Base-by-base conservation (phyloP, 495 filamentous ascomycete genomes). In the Tuber magnatum region DNA sequence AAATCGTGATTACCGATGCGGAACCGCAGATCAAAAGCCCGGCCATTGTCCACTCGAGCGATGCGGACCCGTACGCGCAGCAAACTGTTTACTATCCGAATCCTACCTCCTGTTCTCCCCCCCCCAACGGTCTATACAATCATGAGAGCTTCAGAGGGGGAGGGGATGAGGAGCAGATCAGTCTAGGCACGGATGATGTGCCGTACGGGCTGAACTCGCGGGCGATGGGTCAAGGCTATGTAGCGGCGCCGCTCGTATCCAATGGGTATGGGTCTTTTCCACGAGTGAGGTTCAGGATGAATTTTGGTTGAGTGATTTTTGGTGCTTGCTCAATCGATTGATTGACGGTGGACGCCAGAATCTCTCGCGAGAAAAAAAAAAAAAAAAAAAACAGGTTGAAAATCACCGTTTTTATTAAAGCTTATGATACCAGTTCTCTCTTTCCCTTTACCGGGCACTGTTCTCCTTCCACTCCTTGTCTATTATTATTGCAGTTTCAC, bases 1-100 rank as follows among this genome's bases (percentile, higher is more conserved):
- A 51, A 43, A 79, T 79, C 28, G 4, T 75, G 48, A 4, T 79
- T 24, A 79, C 77, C n/a, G 38, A 75, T 7, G n/a, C 51, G 41
- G 75, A 79, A 20, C 28, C 39, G 24, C 6, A 39, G 6, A 16
- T 48, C 28, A 43, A 28, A 39, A 40, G 16, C 44, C 43, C 35
- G 22, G 71, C 28, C 42, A n/a, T 68, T 8, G 18, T 14, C 56
- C 56, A 28, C 56, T 20, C 56, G 28, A 35, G 56, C 9, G 56
- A 32, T 35, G 2, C 56, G 32, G 16, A 32, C 32, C 56, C 56
- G 28, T 65, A 65, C 56, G 14, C 28, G 28, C 56, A 65, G 56
- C 56, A 65, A 32, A 65, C 1, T 20, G 14, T 20, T 65, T 65
- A 65, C 56, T 65, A 65, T 65, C 56, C 56, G 56, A 35, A 65